These are phyloP conservation scores for Saccharomyces hybrid DNA, from an alignment of 1,139 yeast genomes.

Conservation along the genomic window DNA sequence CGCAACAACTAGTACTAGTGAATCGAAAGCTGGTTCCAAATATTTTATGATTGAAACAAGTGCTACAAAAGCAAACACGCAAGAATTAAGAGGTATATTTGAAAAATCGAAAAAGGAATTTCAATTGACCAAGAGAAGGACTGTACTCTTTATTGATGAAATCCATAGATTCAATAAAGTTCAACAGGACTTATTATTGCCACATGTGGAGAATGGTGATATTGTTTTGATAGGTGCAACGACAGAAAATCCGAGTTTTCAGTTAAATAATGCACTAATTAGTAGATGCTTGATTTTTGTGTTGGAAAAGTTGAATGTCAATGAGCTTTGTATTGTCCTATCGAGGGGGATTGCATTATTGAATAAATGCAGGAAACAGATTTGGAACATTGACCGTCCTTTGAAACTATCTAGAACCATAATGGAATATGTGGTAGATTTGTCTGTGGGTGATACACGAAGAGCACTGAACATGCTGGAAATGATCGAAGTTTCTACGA, in stretches of 20 bases:
- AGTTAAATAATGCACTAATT: slow-evolving; percentile 74
- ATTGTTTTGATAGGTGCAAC: slow-evolving; percentile 84
- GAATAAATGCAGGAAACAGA: slow-evolving; percentile 48
- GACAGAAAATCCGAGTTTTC: slow-evolving; percentile 93
- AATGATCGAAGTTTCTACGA: slow-evolving; percentile 37
- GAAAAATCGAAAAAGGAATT: slow-evolving; percentile 64
- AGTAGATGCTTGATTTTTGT: slow-evolving; percentile 86
- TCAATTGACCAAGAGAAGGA: slow-evolving; percentile 56
- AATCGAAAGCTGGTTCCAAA: slow-evolving; percentile 34
- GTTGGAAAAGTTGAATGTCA: slow-evolving; percentile 52
- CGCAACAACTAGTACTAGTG: slow-evolving; percentile 29
- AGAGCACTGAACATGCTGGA: slow-evolving; percentile 74
- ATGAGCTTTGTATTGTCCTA: slow-evolving; percentile 53
- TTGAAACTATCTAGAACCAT: slow-evolving; percentile 51
- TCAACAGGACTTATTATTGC: slow-evolving; percentile 80
- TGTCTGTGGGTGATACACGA: slow-evolving; percentile 88
- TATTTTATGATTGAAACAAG: slow-evolving; percentile 72
- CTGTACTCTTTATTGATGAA: slow-evolving; percentile 84
- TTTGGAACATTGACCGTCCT: slow-evolving; percentile 31
- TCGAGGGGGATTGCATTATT: slow-evolving; percentile 54
- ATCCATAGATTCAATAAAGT: slow-evolving; percentile 84
- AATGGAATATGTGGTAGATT: slow-evolving; percentile 58
- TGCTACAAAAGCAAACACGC: slow-evolving; percentile 71
- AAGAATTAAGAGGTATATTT: slow-evolving; percentile 64
- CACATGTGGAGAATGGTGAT: slow-evolving; percentile 62